phyloP scores from a whole-genome alignment of 2,329 filamentous ascomycete species.

The Aureobasidium sp. region DNA sequence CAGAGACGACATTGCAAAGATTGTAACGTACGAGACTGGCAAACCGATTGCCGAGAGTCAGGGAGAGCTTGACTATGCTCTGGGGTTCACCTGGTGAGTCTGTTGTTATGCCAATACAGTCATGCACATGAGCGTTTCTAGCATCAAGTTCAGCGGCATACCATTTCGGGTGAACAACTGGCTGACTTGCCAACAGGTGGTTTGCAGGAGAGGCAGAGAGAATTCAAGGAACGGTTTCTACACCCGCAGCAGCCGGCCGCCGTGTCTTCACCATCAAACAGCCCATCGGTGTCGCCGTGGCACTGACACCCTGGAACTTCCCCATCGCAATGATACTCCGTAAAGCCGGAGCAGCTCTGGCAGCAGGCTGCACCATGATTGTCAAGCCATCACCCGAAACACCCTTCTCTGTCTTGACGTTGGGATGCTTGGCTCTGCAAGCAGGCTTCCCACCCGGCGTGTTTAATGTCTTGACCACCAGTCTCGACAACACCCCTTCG shows the following conservation, averaged over 20 bases:
- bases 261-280: constrained; percentile 66
- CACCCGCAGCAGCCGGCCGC: constrained; percentile 51
- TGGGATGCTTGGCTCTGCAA: constrained; percentile 45
- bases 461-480: constrained; percentile 53
- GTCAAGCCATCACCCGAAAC: constrained; percentile 63
- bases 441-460: constrained; percentile 52
- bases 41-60: constrained; percentile 41
- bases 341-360: constrained; percentile 59
- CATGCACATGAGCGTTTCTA: too few species aligned
- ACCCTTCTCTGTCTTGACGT: constrained; percentile 46
- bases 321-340: constrained; percentile 59
- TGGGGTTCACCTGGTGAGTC: constrained; percentile 37
- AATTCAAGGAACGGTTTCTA: constrained; percentile 53
- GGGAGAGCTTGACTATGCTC: constrained; percentile 42
- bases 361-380: constrained; percentile 66
- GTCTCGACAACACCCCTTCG: constrained; percentile 45
- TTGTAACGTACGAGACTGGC: constrained; percentile 49
- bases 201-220: constrained; percentile 49
- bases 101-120: background rate
- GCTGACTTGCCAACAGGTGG: constrained; percentile 24
- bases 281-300: constrained; percentile 59
- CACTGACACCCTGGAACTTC: constrained; percentile 66
- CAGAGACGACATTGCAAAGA: constrained; percentile 51
- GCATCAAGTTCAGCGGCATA: too few species aligned
- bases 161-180: too few species aligned